Percentiles rank a stretch among this genome's conserved stretches.
These are phyloP conservation scores for Blastosporella zonata DNA, from an alignment of 1,284 basidiomycete species.

Conservation along the genomic window DNA sequence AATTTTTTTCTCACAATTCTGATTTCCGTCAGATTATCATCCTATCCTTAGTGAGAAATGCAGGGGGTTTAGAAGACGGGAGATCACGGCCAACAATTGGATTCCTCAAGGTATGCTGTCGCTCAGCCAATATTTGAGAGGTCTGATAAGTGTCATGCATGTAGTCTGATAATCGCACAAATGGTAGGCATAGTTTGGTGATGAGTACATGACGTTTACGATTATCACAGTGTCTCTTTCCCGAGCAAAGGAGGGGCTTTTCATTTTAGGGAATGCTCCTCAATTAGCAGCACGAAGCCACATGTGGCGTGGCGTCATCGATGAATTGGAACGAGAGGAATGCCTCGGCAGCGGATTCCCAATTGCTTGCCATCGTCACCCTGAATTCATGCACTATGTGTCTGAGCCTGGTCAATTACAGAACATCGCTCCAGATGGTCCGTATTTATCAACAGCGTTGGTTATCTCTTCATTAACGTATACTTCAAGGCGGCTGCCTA, in stretches of 20 bases:
- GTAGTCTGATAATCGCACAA: conserved; percentile 57
- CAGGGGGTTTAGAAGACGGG: conserved; percentile 43
- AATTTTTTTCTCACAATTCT: background rate
- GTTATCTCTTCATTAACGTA: background rate
- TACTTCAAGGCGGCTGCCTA: conserved; percentile 57
- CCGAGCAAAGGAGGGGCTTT: conserved; percentile 68
- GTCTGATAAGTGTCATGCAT: background rate
- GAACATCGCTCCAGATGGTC: conserved; percentile 57
- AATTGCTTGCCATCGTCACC: conserved; percentile 57
- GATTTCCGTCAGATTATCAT: conserved; percentile 56
- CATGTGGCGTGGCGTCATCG: conserved; percentile 62
- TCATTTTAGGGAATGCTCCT: conserved; percentile 64
- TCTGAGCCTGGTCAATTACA: conserved; percentile 53
- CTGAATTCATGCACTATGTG: conserved; percentile 37
- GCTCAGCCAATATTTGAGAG: background rate
- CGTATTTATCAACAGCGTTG: conserved; percentile 2
- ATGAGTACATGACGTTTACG: background rate
- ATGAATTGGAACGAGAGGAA: conserved; percentile 48
- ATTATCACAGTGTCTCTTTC: conserved; percentile 60
- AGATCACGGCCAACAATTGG: conserved; percentile 50
- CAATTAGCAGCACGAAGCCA: conserved; percentile 44
- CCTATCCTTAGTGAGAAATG: conserved; percentile 68
- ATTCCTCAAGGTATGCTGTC: conserved; percentile 54
- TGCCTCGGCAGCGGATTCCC: conserved; percentile 55
- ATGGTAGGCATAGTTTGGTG: conserved; percentile 33